These are phyloP conservation scores for Hypoxylon rickii DNA, from an alignment of 495 filamentous ascomycete genomes.

Conservation along the genomic window DNA sequence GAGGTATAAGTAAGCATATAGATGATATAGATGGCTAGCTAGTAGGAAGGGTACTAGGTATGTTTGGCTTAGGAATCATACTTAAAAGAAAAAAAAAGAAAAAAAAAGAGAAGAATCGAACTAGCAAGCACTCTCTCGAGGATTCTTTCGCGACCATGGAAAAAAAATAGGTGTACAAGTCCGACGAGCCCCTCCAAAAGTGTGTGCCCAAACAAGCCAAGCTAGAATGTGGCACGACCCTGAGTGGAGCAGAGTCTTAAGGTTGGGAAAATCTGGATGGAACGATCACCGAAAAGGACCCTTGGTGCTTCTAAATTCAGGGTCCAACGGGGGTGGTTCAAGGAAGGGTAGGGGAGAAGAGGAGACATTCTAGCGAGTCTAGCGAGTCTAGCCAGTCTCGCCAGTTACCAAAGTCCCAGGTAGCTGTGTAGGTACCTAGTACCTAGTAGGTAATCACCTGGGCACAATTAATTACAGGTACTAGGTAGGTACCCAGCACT, in stretches of 20 bases:
- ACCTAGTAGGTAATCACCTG: too few relatives aligned
- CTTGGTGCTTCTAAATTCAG: conserved; percentile 34
- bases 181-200: conserved; percentile 27
- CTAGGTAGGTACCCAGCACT: too few relatives aligned
- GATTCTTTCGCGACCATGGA: neutral
- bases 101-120: neutral
- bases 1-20: too few relatives aligned
- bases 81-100: neutral
- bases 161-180: conserved; percentile 22
- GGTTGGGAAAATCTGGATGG: conserved; percentile 32
- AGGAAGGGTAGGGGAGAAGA: conserved; percentile 1
- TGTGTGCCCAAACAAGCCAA: conserved; percentile 19
- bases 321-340: conserved; percentile 10
- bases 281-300: conserved; percentile 33
- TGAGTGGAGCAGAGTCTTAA: conserved; percentile 15
- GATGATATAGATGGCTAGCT: too few relatives aligned
- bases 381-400: too few relatives aligned
- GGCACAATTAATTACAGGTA: too few relatives aligned
- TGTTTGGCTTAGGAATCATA: neutral
- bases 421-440: too few relatives aligned
- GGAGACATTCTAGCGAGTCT: too few relatives aligned
- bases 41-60: too few relatives aligned
- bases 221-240: conserved; percentile 31
- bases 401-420: too few relatives aligned
- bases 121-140: neutral